phyloP scores from a whole-genome alignment of 768 basidiomycete genomes.

The Terana coerulea region DNA sequence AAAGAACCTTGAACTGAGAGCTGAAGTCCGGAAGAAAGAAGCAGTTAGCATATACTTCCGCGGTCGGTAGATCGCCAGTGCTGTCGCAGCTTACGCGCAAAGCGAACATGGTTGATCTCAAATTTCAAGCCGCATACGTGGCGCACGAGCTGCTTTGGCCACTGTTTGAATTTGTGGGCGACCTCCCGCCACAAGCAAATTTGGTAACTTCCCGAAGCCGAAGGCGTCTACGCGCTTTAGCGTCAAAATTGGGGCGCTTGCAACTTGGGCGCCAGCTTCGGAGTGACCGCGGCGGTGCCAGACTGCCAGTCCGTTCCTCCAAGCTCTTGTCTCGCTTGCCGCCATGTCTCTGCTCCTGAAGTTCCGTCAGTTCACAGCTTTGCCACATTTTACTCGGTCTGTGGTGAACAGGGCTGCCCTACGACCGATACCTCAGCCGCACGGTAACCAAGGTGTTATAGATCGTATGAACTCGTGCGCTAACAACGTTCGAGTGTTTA shows the following conservation, averaged over 20 bases:
- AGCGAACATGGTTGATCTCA: too few relatives aligned
- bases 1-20: too few relatives aligned
- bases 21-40: too few relatives aligned
- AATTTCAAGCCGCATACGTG: too few relatives aligned
- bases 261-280: background rate
- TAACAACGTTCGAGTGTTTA: conserved; percentile 21
- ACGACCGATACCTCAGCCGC: conserved; percentile 1
- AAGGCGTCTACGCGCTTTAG: too few relatives aligned
- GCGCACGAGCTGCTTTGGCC: too few relatives aligned
- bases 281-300: background rate
- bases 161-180: conserved; percentile 1
- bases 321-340: background rate
- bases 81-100: too few relatives aligned
- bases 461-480: background rate
- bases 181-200: background rate
- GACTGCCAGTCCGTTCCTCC: background rate
- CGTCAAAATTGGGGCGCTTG: too few relatives aligned
- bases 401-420: conserved; percentile 5
- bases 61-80: too few relatives aligned
- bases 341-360: background rate
- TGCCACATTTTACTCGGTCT: background rate
- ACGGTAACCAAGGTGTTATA: conserved; percentile 4
- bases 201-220: too few relatives aligned
- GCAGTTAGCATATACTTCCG: too few relatives aligned
- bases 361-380: background rate